Evolutionary conservation across 2,329 filamentous ascomycete species (phyloP).

Genomic region (Trichocomaceae sp.): DNA sequence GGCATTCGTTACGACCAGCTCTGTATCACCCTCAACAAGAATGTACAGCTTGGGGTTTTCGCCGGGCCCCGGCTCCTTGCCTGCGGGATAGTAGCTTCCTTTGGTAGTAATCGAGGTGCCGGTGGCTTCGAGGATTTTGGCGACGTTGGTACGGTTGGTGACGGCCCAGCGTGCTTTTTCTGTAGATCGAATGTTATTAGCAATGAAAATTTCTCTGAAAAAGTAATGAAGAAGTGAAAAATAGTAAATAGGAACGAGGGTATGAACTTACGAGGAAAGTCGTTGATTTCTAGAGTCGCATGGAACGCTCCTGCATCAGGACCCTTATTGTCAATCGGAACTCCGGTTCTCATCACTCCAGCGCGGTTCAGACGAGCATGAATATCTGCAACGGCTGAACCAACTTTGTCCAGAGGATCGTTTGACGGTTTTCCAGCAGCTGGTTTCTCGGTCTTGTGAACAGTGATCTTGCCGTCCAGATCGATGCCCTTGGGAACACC

Average conservation of each 20-base stretch:
- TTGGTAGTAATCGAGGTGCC: constrained; percentile 97
- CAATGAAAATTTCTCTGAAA: neutral
- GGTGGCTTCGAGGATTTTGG: constrained; percentile 92
- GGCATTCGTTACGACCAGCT: constrained; percentile 81
- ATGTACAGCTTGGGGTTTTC: constrained; percentile 95
- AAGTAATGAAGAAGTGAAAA: constrained; percentile 4
- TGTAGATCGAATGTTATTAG: constrained; percentile 23
- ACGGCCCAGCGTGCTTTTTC: constrained; percentile 97
- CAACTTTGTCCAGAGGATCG: constrained; percentile 75
- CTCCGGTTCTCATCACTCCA: constrained; percentile 81
- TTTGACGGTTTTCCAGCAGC: constrained; percentile 41
- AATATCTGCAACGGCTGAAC: constrained; percentile 84
- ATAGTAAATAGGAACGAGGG: neutral
- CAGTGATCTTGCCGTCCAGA: constrained; percentile 63
- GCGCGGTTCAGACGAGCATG: constrained; percentile 84
- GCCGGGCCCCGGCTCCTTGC: constrained; percentile 68
- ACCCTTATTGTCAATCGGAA: constrained; percentile 96
- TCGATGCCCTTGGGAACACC: constrained; percentile 52
- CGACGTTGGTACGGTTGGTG: constrained; percentile 96
- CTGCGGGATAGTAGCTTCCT: constrained; percentile 77
- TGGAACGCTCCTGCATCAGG: constrained; percentile 96
- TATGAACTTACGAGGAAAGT: constrained; percentile 67
- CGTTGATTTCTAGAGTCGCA: constrained; percentile 96
- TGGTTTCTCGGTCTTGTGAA: constrained; percentile 61
- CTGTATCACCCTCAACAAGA: constrained; percentile 93